phyloP scores from a whole-genome alignment of 2,329 filamentous ascomycete genomes.

The Scedosporium minutisporum region DNA sequence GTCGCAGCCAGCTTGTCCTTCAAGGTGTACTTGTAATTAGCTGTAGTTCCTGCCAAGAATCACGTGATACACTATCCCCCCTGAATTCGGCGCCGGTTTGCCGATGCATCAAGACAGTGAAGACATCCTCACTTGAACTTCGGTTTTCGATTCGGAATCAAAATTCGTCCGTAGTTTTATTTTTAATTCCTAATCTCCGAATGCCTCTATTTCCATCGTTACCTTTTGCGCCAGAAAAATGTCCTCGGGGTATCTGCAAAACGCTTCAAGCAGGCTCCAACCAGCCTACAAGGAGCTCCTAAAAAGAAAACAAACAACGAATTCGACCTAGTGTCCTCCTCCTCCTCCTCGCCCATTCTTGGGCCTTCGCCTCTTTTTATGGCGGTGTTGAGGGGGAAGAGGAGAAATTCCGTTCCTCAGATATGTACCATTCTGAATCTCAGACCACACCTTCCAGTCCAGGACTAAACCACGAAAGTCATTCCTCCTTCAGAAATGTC shows the following conservation, averaged over 20 bases:
- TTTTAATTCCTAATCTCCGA: neutral
- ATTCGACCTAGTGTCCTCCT: neutral
- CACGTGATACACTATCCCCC: no score
- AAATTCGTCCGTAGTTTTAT: neutral
- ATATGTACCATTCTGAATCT: no score
- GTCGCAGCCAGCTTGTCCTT: no score
- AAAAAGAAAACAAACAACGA: neutral
- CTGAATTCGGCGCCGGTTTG: no score
- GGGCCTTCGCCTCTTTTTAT: no score
- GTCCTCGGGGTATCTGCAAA: neutral
- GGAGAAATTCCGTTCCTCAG: no score
- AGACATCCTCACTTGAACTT: neutral
- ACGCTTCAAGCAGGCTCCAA: neutral
- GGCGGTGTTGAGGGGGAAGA: no score
- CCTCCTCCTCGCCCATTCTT: neutral
- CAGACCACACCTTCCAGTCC: no score
- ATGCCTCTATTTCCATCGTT: neutral
- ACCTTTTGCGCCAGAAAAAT: neutral
- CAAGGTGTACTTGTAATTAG: no score
- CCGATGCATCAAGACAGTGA: neutral
- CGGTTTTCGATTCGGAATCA: neutral
- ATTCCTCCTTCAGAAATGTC: neutral
- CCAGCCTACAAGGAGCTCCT: neutral
- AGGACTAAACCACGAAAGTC: neutral
- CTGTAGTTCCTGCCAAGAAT: no score